Evolutionary conservation across 192 early-diverging fungal genomes (phyloP).

Genomic region (Backusella westeae): DNA sequence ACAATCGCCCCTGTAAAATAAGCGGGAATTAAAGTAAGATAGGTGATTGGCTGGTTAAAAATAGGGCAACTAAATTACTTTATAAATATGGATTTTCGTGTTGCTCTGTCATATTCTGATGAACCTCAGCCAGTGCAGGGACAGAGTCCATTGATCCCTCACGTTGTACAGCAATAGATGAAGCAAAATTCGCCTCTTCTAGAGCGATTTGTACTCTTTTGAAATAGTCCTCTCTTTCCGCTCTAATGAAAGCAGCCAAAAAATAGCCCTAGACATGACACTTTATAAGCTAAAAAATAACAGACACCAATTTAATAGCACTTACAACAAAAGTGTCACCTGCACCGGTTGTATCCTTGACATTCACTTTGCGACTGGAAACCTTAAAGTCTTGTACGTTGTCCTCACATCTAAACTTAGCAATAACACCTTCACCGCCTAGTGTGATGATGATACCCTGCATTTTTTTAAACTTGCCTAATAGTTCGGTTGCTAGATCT

Average conservation of each 20-base stretch:
- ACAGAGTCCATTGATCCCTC: conserved; percentile 69
- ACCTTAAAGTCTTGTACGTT: conserved; percentile 37
- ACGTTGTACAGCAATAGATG: conserved; percentile 61
- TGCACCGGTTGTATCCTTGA: conserved; percentile 60
- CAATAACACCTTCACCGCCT: conserved; percentile 63
- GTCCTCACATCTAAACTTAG: conserved; percentile 39
- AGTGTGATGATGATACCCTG: conserved; percentile 67
- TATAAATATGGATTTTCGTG: not conserved
- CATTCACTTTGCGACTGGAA: conserved; percentile 41
- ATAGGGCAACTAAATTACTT: conserved; percentile 2
- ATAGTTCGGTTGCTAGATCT: conserved; percentile 40
- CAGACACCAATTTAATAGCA: not conserved
- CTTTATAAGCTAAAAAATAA: not conserved
- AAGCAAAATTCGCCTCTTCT: conserved; percentile 59
- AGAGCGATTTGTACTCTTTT: conserved; percentile 45
- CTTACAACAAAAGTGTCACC: conserved; percentile 64
- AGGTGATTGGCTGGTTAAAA: conserved; percentile 4
- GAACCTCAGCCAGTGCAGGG: conserved; percentile 49
- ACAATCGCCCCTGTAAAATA: not conserved
- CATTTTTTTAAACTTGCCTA: conserved; percentile 42
- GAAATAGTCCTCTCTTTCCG: conserved; percentile 31
- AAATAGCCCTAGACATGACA: conserved; percentile 59
- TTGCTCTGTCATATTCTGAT: conserved; percentile 8
- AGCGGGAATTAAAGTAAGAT: not conserved
- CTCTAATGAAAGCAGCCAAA: conserved; percentile 50